Percentiles rank a stretch among this genome's conserved stretches.
Conservation (phyloP, 2,329 filamentous ascomycete genomes). For the Berkeleyomyces rouxiae region DNA sequence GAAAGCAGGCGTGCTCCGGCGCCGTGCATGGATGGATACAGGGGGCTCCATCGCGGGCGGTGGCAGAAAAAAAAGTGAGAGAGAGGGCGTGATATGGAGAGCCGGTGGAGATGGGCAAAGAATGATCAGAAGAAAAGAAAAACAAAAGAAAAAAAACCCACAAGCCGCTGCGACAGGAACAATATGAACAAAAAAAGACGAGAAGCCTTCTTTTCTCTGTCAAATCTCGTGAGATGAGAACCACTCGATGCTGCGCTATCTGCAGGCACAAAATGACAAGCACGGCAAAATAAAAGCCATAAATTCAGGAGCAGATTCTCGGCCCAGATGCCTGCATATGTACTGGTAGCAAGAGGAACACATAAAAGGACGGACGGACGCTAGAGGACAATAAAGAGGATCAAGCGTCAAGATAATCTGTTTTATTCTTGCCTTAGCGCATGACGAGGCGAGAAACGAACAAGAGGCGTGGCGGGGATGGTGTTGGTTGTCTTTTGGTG, state of each 20-base stretch:
- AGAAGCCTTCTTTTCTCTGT: not conserved
- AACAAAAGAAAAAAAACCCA: not conserved
- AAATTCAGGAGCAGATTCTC: not conserved
- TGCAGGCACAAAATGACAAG: not conserved
- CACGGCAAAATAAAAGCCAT: not conserved
- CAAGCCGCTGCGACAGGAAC: not conserved
- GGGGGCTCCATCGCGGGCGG: not conserved
- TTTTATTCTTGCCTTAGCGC: not conserved
- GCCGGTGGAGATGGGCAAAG: too few relatives aligned
- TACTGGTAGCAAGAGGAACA: too few relatives aligned
- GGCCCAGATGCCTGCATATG: too few relatives aligned
- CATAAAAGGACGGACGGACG: not conserved
- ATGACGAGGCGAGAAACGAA: not conserved
- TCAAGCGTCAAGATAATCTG: not conserved
- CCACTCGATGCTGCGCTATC: not conserved
- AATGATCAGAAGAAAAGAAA: not conserved
- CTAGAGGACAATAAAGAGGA: not conserved
- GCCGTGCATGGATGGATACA: not conserved
- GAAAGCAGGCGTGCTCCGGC: slow-evolving; percentile 3
- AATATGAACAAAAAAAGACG: not conserved
- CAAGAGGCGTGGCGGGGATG: too few relatives aligned
- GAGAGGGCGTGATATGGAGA: too few relatives aligned
- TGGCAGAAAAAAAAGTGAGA: not conserved
- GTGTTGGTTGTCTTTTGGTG: too few relatives aligned
- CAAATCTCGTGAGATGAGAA: not conserved